Evolutionary conservation across 306 rosid species (phyloP).

Genomic region (Leucaena leucocephala): DNA sequence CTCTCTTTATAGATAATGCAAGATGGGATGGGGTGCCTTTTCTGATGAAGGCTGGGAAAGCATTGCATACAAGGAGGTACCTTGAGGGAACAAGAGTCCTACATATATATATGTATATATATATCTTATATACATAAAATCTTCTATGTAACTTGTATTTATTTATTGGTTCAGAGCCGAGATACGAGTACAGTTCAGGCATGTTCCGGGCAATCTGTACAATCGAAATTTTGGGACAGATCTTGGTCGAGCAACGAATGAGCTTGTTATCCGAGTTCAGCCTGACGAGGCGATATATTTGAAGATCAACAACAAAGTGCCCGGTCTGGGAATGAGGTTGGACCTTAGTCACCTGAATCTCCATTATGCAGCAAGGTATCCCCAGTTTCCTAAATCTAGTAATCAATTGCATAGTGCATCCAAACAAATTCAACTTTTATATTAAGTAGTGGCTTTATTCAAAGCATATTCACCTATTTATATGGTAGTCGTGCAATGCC

Average conservation of each 20-base stretch:
- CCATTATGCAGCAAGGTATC: constrained; percentile 88
- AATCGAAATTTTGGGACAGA: constrained; percentile 74
- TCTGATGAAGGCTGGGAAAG: constrained; percentile 94
- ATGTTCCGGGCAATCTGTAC: constrained; percentile 85
- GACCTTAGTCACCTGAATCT: constrained; percentile 86
- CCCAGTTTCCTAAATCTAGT: neutral
- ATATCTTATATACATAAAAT: neutral
- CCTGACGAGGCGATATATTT: constrained; percentile 91
- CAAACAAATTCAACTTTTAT: constrained; percentile 13
- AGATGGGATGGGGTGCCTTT: constrained; percentile 98
- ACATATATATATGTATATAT: neutral
- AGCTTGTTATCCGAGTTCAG: constrained; percentile 90
- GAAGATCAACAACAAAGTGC: constrained; percentile 89
- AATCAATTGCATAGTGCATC: constrained; percentile 1
- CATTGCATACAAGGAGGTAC: constrained; percentile 75
- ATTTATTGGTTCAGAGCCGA: constrained; percentile 65
- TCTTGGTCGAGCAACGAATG: constrained; percentile 78
- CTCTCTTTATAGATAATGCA: constrained; percentile 89
- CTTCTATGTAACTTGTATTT: constrained; percentile 14
- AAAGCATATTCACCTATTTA: neutral
- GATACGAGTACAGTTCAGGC: constrained; percentile 94
- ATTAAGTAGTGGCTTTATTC: neutral
- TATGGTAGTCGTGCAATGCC: constrained; percentile 1
- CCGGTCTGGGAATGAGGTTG: constrained; percentile 87
- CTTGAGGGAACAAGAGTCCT: constrained; percentile 11